Evolutionary conservation across 768 basidiomycete species (phyloP), one percentile per base, ranked within the genome.

Genomic region (Fistulinella prunicolor): DNA sequence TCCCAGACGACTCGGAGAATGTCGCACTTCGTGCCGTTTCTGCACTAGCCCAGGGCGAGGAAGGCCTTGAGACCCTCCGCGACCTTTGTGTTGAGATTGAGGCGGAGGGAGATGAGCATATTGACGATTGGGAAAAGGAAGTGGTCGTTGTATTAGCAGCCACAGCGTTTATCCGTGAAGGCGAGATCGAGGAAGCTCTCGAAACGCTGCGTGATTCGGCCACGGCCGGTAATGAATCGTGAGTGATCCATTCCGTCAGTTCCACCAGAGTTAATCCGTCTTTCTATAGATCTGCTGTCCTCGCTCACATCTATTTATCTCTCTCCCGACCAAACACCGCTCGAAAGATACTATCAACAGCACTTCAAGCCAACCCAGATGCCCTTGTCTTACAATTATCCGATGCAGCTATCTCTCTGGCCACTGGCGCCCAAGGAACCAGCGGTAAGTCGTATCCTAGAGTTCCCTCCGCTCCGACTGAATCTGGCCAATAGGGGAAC

Each of bases 171-270:
- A 78, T 84, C 14, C 72, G 80, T 28, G 89, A 89, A 14, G 86
- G 85, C 2, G 94, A 96, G 69, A 69, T 88, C 10, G 94, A 96
- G 67, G 94, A 97, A 69, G 94, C 93, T 2, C 71, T 96, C 21
- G 94, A 95, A 67, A 94, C 89, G 0, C 74, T 97, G 26, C 83
- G 84, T 8, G 79, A 78, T 36, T 63, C 78, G 6, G 85, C 83
- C 40, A 81, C 81, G 26, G 79, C 85, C 53, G 88, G 90, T 57
- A 77, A 93, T 30, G 94, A 97, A 74, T 88, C 89, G 93, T 94
- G 67, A 58, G 89, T 19, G 21, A 23, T 39, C 48, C 42, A 14
- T 34, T 34, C 39, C 17, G n/a, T 38, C 38, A 26, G 9, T 26
- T 38, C 22, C 19, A 23, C 26, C 5, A 10, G 26, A 10, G 22